Conservation (phyloP, 371 early-diverging fungal species). For the Mucor mucedo region DNA sequence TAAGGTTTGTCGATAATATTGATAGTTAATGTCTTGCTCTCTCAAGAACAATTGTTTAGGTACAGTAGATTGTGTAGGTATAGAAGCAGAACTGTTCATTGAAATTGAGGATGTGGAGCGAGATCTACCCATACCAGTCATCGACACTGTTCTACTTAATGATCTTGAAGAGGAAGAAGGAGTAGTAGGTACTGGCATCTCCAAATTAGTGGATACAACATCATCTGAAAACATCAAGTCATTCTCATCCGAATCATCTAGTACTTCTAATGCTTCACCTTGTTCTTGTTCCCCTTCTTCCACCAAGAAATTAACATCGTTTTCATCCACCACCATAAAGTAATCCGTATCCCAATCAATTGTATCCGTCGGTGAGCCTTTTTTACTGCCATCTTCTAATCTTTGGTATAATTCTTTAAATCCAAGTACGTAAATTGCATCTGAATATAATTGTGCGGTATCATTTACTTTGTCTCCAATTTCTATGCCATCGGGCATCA, state of each 20-base stretch:
- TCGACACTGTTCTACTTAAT: constrained; percentile 25
- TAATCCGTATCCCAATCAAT: constrained; percentile 72
- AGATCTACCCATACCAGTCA: constrained; percentile 38
- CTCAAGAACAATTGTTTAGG: constrained; percentile 60
- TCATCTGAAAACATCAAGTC: constrained; percentile 43
- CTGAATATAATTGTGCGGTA: constrained; percentile 61
- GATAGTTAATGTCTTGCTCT: constrained; percentile 76
- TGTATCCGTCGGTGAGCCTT: constrained; percentile 40
- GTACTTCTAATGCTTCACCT: not conserved
- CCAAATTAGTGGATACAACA: not conserved
- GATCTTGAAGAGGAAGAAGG: constrained; percentile 40
- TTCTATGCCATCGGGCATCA: constrained; percentile 52
- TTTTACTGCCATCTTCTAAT: constrained; percentile 40
- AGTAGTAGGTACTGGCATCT: constrained; percentile 32
- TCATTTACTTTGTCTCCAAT: constrained; percentile 46
- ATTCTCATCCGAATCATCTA: constrained; percentile 29
- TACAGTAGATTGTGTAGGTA: constrained; percentile 23
- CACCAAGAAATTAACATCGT: constrained; percentile 67
- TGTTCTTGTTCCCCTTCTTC: constrained; percentile 11
- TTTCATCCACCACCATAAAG: constrained; percentile 65
- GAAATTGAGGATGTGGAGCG: constrained; percentile 43
- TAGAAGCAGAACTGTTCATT: constrained; percentile 34
- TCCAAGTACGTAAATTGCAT: constrained; percentile 52
- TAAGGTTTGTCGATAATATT: constrained; percentile 63
- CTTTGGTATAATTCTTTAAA: constrained; percentile 63